Evolutionary conservation across 2,329 filamentous ascomycete species (phyloP).

Genomic region (Colletotrichum melonis): DNA sequence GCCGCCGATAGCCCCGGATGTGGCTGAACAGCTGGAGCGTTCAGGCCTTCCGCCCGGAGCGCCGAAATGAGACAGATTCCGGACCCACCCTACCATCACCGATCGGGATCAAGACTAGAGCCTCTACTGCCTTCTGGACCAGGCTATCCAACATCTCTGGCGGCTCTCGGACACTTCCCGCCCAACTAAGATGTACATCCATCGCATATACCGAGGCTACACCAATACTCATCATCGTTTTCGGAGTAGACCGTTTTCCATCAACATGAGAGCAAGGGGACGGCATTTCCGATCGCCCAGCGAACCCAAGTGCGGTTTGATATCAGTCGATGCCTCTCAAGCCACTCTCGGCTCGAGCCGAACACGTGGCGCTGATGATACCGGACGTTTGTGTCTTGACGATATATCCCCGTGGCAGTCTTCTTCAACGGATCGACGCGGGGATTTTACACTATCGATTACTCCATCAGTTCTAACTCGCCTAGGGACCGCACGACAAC

Average conservation of each 20-base stretch:
- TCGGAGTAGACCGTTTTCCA: constrained; percentile 3
- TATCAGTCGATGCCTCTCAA: neutral
- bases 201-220: neutral
- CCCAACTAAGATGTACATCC: neutral
- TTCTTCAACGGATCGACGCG: neutral
- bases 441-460: neutral
- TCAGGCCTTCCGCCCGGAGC: neutral
- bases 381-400: neutral
- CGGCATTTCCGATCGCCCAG: neutral
- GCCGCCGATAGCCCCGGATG: neutral
- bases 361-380: constrained; percentile 1
- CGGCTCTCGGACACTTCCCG: neutral
- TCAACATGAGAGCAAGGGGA: neutral
- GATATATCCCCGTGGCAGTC: neutral
- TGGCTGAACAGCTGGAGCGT: neutral
- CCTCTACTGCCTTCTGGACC: neutral
- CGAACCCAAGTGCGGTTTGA: neutral
- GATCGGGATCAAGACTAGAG: neutral
- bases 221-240: neutral
- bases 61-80: constrained; percentile 15
- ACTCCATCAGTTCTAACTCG: neutral
- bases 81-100: neutral
- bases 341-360: constrained; percentile 3
- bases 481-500: neutral
- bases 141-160: neutral